Base-by-base conservation (phyloP, 225 moss, liverwort and hornwort species). In the Asterella californica region DNA sequence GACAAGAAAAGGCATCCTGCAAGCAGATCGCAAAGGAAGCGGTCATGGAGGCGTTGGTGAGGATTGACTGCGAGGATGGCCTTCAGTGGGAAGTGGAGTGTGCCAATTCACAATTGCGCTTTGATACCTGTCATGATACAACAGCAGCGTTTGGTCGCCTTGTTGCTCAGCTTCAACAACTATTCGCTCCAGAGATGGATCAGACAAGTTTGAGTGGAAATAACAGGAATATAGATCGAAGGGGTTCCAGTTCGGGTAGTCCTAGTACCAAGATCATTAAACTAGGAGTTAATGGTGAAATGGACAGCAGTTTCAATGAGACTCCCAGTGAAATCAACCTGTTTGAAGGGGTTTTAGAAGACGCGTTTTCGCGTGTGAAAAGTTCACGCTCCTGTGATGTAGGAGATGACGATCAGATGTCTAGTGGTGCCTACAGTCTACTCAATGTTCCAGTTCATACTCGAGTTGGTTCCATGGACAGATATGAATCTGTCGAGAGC, bases 51-150 rank as follows among this genome's bases (percentile, higher is more conserved):
- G 92, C 92, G 53, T 73, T 78, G 75, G 89, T 99, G 54, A 90
- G 87, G 71, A 80, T 90, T 79, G 90, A 88, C 79, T 88, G 92
- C 29, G 88, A 90, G 77, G 83, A 81, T 54, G 91, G 79, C 9
- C 88, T 88, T 38, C 90, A 85, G 71, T 99, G 97, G 97, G 97
- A 99, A 83, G 86, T 99, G 47, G 97, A 94, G 79, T 95, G 93
- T 84, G 95, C 92, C 61, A 94, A 99, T 73, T 95, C 95, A 80
- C 95, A 99, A 83, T 84, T 99, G 72, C 90, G 90, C 71, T 93
- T 99, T 81, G 95, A 99, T 61, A 99, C 97, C 42, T 93, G 97
- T 86, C 93, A 93, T 82, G 97, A 99, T 76, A 93, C 93, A 61
- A 90, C 94, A 70, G 91, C 93, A 84, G 97, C 97, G 33, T 89